Evolutionary conservation across 2,329 filamentous ascomycete genomes (phyloP).

Genomic region (Dothistroma pini): DNA sequence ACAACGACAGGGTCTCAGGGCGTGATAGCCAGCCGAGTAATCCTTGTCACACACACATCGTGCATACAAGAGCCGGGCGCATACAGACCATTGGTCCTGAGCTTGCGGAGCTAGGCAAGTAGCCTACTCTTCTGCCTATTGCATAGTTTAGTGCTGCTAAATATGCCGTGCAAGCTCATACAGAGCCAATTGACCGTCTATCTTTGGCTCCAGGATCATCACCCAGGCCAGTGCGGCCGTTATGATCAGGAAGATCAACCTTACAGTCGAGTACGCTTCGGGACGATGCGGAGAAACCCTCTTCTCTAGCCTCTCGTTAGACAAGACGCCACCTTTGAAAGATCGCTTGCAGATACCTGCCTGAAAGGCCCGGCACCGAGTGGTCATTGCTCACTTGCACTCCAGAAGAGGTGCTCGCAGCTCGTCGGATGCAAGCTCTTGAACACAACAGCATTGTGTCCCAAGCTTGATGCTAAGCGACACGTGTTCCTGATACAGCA

Average conservation of each 20-base stretch:
- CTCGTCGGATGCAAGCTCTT: slow-evolving; percentile 21
- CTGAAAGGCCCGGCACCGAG: slow-evolving; percentile 8
- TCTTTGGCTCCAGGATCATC: slow-evolving; percentile 9
- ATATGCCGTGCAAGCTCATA: slow-evolving; percentile 7
- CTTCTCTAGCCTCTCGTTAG: neutral
- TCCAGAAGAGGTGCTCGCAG: slow-evolving; percentile 11
- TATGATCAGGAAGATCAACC: slow-evolving; percentile 13
- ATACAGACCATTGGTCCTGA: slow-evolving; percentile 18
- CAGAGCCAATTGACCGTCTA: slow-evolving; percentile 17
- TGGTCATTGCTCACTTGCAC: slow-evolving; percentile 4
- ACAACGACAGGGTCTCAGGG: slow-evolving; percentile 8
- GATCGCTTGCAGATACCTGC: slow-evolving; percentile 7
- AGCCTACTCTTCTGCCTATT: slow-evolving; percentile 12
- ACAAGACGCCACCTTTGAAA: neutral
- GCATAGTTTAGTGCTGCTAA: slow-evolving; percentile 3
- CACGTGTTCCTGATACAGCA: slow-evolving; percentile 19
- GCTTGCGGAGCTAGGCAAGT: slow-evolving; percentile 7
- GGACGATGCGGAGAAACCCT: slow-evolving; percentile 18
- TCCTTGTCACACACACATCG: slow-evolving; percentile 24
- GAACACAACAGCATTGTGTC: slow-evolving; percentile 22
- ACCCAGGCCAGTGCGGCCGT: neutral
- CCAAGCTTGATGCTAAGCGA: slow-evolving; percentile 18
- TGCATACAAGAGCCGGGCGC: slow-evolving; percentile 12
- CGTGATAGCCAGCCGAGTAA: slow-evolving; percentile 16
- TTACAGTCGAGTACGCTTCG: slow-evolving; percentile 18